These are phyloP conservation scores for Cyclostephanos tholiformis DNA, from an alignment of 108 stramenopile genomes.

Conservation along the genomic window DNA sequence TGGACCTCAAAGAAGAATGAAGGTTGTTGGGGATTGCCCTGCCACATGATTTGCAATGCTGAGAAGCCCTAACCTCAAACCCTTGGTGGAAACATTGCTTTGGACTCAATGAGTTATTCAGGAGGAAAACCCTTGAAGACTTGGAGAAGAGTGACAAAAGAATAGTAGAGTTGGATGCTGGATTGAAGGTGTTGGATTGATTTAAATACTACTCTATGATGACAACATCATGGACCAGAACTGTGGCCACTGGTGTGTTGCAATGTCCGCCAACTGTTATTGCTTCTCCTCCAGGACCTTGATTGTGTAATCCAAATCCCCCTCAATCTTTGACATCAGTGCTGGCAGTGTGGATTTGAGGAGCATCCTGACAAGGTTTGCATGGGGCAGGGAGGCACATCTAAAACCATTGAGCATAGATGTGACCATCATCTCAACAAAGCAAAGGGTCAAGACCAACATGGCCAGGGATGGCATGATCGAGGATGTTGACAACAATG, in stretches of 20 bases:
- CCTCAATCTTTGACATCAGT: constrained; percentile 54
- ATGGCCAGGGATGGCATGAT: constrained; percentile 28
- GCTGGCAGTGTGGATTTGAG: constrained; percentile 58
- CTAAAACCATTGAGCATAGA: constrained; percentile 81
- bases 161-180: too few relatives aligned
- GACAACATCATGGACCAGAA: constrained; percentile 27
- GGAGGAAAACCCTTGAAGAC: too few relatives aligned
- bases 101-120: too few relatives aligned
- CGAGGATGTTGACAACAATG: background rate
- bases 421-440: constrained; percentile 64
- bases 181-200: too few relatives aligned
- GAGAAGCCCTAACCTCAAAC: too few relatives aligned
- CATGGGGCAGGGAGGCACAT: constrained; percentile 74
- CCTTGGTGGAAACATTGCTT: too few relatives aligned
- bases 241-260: background rate
- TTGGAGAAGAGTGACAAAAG: too few relatives aligned
- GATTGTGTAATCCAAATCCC: constrained; percentile 51
- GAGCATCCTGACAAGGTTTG: constrained; percentile 64
- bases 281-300: constrained; percentile 39
- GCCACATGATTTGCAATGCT: too few relatives aligned
- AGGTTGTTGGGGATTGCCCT: too few relatives aligned
- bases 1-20: too few relatives aligned
- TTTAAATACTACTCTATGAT: too few relatives aligned
- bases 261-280: constrained; percentile 17
- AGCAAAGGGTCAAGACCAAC: constrained; percentile 64